Evolutionary conservation across 1,139 yeast genomes (phyloP).

Genomic region (Saccharomyces hybrid): DNA sequence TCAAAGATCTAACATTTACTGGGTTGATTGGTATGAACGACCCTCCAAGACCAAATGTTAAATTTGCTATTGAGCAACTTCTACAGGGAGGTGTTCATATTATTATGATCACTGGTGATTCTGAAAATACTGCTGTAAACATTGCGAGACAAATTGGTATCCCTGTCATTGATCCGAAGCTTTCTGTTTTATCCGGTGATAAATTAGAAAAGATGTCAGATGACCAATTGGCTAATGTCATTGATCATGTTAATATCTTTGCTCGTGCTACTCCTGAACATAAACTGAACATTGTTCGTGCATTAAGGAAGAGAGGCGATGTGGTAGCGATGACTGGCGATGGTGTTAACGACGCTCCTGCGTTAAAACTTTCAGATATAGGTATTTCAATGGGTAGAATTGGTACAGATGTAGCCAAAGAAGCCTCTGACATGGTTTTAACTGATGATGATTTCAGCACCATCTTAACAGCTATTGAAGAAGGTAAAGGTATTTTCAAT

Average conservation of each 20-base stretch:
- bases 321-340: slow-evolving; percentile 99
- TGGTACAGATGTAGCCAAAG: slow-evolving; percentile 98
- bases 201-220: slow-evolving; percentile 66
- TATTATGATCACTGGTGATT: slow-evolving; percentile 95
- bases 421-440: slow-evolving; percentile 95
- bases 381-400: slow-evolving; percentile 96
- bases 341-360: slow-evolving; percentile 98
- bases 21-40: slow-evolving; percentile 94
- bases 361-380: slow-evolving; percentile 89
- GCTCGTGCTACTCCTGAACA: slow-evolving; percentile 97
- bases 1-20: slow-evolving; percentile 58
- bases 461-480: slow-evolving; percentile 84
- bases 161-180: slow-evolving; percentile 57
- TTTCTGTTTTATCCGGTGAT: slow-evolving; percentile 74
- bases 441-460: slow-evolving; percentile 96
- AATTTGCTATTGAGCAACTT: slow-evolving; percentile 59
- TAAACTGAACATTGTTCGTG: slow-evolving; percentile 84
- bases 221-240: slow-evolving; percentile 61
- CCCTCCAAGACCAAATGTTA: slow-evolving; percentile 88
- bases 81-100: slow-evolving; percentile 92
- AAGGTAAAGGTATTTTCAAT: slow-evolving; percentile 92
- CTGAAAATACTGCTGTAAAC: slow-evolving; percentile 81
- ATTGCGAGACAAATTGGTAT: slow-evolving; percentile 91
- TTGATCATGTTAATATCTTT: slow-evolving; percentile 79
- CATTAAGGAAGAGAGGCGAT: slow-evolving; percentile 86